Conservation (phyloP, 2,329 filamentous ascomycete genomes). For the Tolypocladium ophioglossoides region DNA sequence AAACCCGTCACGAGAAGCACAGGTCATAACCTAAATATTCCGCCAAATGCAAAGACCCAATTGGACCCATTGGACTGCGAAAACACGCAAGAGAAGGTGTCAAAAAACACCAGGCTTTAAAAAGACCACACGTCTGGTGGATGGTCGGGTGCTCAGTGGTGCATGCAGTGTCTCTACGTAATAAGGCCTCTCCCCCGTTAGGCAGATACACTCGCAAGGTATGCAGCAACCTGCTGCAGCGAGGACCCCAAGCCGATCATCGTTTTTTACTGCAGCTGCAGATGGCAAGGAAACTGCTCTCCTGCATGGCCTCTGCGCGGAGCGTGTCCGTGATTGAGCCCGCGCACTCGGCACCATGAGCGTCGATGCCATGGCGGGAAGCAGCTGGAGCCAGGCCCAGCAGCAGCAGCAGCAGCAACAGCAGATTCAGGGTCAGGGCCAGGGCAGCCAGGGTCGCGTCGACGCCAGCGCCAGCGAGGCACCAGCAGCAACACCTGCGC, state of each 20-base stretch:
- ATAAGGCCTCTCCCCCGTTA: neutral
- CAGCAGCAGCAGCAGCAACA: neutral
- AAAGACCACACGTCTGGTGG: neutral
- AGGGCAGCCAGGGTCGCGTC: neutral
- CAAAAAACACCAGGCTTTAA: neutral
- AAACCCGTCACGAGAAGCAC: too few species aligned
- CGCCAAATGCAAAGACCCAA: too few species aligned
- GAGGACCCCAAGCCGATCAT: neutral
- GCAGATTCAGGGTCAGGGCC: neutral
- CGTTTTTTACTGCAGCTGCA: neutral
- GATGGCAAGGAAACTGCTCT: neutral
- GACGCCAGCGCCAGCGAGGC: neutral
- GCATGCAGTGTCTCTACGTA: neutral
- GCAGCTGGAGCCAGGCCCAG: neutral
- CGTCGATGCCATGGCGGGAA: neutral
- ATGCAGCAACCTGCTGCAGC: neutral
- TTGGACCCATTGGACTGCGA: too few species aligned
- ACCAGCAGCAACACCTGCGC: neutral
- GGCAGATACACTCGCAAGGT: neutral
- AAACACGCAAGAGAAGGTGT: too few species aligned
- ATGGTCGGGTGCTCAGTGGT: neutral
- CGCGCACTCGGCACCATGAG: neutral
- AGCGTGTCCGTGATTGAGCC: neutral
- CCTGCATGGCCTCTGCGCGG: neutral
- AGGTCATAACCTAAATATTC: too few species aligned